A percentile compares a stretch with the other conserved stretches of the same genome.
Conservation (phyloP, 371 early-diverging fungal species). For the Saksenaea oblongispora region DNA sequence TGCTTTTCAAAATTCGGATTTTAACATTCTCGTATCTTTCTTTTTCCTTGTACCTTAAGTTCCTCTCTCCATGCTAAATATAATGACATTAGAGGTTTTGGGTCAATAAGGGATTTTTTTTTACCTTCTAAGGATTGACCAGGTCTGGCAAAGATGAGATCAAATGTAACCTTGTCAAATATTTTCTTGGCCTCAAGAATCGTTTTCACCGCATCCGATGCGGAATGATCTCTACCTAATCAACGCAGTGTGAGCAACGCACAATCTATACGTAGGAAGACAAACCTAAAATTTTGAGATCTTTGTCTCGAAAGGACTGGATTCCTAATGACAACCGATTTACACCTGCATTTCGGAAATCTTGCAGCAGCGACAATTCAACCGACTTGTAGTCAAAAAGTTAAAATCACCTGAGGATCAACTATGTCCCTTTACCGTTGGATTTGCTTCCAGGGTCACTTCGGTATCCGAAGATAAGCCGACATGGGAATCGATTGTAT, state of each 20-base stretch:
- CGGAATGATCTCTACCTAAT: constrained; percentile 79
- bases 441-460: constrained; percentile 72
- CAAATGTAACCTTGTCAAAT: constrained; percentile 74
- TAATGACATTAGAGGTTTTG: not conserved
- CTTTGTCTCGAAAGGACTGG: constrained; percentile 67
- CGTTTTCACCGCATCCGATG: constrained; percentile 56
- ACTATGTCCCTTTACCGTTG: constrained; percentile 49
- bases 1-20: constrained; percentile 15
- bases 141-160: constrained; percentile 86
- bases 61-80: constrained; percentile 64
- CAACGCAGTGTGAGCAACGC: not conserved
- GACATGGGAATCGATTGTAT: constrained; percentile 36
- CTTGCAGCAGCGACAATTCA: constrained; percentile 39
- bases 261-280: constrained; percentile 7
- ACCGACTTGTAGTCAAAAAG: constrained; percentile 39
- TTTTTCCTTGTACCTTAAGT: constrained; percentile 39
- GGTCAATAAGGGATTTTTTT: too few species aligned
- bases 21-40: not conserved
- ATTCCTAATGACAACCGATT: constrained; percentile 83
- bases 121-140: constrained; percentile 60
- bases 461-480: constrained; percentile 46
- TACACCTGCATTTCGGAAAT: constrained; percentile 65
- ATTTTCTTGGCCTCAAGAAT: constrained; percentile 54
- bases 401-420: not conserved
- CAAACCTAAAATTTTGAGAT: constrained; percentile 44